Evolutionary conservation across 352 stramenopile species (phyloP).

Genomic region (Phytophthora aleatoria): DNA sequence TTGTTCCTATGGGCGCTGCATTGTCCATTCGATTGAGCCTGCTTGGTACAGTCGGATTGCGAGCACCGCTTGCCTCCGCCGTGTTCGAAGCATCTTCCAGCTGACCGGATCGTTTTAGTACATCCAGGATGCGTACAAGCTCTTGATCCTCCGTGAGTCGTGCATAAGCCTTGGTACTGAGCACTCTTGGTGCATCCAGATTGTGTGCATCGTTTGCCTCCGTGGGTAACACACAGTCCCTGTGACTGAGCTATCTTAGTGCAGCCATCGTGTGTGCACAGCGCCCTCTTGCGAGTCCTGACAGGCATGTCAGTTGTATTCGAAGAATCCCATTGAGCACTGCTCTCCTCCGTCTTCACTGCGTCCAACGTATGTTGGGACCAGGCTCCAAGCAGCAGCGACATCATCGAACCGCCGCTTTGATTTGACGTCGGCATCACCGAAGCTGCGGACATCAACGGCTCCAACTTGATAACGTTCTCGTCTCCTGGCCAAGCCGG

Average conservation of each 20-base stretch:
- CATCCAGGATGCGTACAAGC: conserved; percentile 14
- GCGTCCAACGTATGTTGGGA: background rate
- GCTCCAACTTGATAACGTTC: background rate
- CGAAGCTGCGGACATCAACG: background rate
- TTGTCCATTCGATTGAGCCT: conserved; percentile 10
- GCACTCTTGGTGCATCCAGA: conserved; percentile 21
- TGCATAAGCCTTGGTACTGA: conserved; percentile 23
- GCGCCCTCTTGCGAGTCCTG: conserved; percentile 12
- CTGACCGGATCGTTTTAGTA: conserved; percentile 18
- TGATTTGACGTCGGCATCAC: background rate
- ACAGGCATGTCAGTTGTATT: background rate
- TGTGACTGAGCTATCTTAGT: conserved; percentile 29
- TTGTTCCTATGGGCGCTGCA: conserved; percentile 9
- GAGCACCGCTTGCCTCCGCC: conserved; percentile 20
- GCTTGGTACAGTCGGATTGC: conserved; percentile 11
- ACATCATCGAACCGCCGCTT: conserved; percentile 25
- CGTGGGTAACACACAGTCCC: conserved; percentile 20
- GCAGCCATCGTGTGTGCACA: conserved; percentile 8
- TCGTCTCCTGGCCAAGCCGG: background rate
- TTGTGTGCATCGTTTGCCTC: conserved; percentile 23
- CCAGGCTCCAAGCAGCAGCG: conserved; percentile 22
- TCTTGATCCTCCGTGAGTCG: conserved; percentile 19
- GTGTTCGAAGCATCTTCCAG: conserved; percentile 23
- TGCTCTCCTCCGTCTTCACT: conserved; percentile 4
- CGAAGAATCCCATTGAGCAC: background rate